Conservation (phyloP, 129 eudicot genomes). For the carrot (Daucus carota) region DH1_v3.0 NC_030387.2:30536001-30536500, state of each 20-base stretch:
- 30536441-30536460: conserved; percentile 35
- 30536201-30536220: conserved; percentile 82
- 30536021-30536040: background rate
- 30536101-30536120: background rate
- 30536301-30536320: background rate
- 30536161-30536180: conserved; percentile 42
- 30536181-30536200: conserved; percentile 65
- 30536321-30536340: background rate
- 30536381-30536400: conserved; percentile 61
- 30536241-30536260: conserved; percentile 74
- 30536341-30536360: conserved; percentile 18
- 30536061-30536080: background rate
- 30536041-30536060: background rate
- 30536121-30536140: background rate
- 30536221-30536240: conserved; percentile 63
- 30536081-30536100: background rate
- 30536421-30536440: conserved; percentile 44
- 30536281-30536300: conserved; percentile 4
- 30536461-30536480: background rate
- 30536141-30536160: conserved; percentile 61
- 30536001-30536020: background rate
- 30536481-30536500: background rate
- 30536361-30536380: conserved; percentile 54
- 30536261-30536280: conserved; percentile 47
- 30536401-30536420: conserved; percentile 81